Conservation (phyloP, 2,329 filamentous ascomycete species). For the Penicillium sp. region DNA sequence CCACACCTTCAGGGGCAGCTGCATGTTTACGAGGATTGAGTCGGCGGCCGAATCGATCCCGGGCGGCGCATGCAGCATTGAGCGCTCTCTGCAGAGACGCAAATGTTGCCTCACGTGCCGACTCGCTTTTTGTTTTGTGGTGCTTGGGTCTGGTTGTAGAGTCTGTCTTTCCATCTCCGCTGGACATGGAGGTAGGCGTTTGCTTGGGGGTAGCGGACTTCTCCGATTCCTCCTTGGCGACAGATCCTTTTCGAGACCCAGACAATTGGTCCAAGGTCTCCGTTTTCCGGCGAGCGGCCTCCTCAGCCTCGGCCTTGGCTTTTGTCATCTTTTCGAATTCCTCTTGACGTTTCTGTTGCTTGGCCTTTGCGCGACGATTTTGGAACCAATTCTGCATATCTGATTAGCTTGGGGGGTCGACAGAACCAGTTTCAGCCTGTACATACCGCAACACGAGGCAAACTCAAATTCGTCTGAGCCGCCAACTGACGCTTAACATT, state of each 20-base stretch:
- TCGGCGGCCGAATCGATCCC: conserved; percentile 29
- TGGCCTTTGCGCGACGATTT: conserved; percentile 51
- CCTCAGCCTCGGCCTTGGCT: conserved; percentile 36
- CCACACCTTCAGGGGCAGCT: conserved; percentile 10
- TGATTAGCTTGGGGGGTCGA: neutral
- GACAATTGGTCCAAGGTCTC: conserved; percentile 24
- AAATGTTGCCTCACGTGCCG: conserved; percentile 42
- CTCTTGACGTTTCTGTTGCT: conserved; percentile 50
- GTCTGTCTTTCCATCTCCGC: conserved; percentile 6
- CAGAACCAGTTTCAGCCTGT: neutral
- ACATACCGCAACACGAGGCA: conserved; percentile 50
- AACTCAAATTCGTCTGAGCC: conserved; percentile 47
- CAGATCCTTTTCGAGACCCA: conserved; percentile 23
- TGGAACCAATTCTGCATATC: conserved; percentile 51
- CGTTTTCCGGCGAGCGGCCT: conserved; percentile 33
- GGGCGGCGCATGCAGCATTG: conserved; percentile 41
- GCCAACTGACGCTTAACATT: conserved; percentile 50
- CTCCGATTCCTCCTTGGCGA: conserved; percentile 25
- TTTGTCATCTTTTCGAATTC: conserved; percentile 48
- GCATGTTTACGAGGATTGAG: conserved; percentile 23
- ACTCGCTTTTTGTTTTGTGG: conserved; percentile 38
- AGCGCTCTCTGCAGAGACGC: conserved; percentile 46
- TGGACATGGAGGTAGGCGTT: conserved; percentile 19
- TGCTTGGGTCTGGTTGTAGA: conserved; percentile 28
- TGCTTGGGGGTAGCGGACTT: conserved; percentile 29